These are phyloP conservation scores for Exophiala alcalophila DNA, from an alignment of 2,329 filamentous ascomycete species.

Conservation along the genomic window DNA sequence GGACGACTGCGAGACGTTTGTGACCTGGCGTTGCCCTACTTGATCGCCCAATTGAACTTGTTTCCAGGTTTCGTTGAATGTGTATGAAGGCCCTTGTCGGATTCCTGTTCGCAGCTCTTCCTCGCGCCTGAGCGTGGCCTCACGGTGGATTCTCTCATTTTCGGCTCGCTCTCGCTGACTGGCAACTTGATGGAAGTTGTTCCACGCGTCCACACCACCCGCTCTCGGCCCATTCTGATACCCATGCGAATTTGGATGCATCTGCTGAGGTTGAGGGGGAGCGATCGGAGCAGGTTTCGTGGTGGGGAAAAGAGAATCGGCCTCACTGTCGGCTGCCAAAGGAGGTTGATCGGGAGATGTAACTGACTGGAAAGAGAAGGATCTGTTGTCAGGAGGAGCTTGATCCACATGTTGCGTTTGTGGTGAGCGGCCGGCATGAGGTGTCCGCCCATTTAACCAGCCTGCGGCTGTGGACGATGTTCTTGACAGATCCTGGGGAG, in stretches of 20 bases:
- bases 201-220: constrained; percentile 40
- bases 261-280: constrained; percentile 40
- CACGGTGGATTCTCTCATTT: constrained; percentile 40
- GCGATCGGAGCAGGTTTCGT: constrained; percentile 47
- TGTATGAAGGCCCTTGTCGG: constrained; percentile 36
- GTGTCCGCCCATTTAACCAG: constrained; percentile 31
- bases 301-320: constrained; percentile 41
- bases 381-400: constrained; percentile 35
- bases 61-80: constrained; percentile 47
- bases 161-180: constrained; percentile 42
- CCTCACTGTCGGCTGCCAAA: constrained; percentile 34
- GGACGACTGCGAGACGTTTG: constrained; percentile 38
- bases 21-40: constrained; percentile 39
- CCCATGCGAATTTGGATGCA: constrained; percentile 25
- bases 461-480: constrained; percentile 41
- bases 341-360: constrained; percentile 41
- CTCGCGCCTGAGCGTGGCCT: constrained; percentile 40
- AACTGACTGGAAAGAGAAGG: constrained; percentile 30
- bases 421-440: constrained; percentile 29
- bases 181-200: constrained; percentile 43
- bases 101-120: constrained; percentile 36
- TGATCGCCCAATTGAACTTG: constrained; percentile 45
- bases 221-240: constrained; percentile 32
- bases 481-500: constrained; percentile 46
- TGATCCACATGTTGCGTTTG: constrained; percentile 27